Base-by-base conservation (phyloP, 441 rosid species). In the Pelargonium cotyledonis region DNA sequence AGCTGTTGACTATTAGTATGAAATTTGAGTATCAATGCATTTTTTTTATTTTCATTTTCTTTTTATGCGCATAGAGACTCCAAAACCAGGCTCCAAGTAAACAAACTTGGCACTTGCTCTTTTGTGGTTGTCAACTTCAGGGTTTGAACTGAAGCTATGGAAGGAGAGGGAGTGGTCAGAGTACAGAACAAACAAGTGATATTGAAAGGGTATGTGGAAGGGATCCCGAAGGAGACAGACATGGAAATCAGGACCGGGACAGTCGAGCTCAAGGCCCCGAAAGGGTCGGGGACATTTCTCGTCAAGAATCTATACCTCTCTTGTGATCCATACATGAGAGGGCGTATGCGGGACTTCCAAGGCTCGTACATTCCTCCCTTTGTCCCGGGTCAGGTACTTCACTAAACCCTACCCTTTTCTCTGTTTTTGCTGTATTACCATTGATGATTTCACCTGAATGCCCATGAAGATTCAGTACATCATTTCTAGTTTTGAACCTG, bases 271-370 rank as follows among this genome's bases (percentile, higher is more conserved):
- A 73, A 71, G 65, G 78, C 80, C 3, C 82, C 89, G 18, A 68
- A 78, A 51, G 84, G 81, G n/a, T 76, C 81, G 0, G 80, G 75
- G 1, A 80, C 83, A 0, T 47, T 85, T 43, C 64, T 82, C 35
- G 85, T 88, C 63, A 84, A 88, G 83, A 88, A 84, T 76, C 82
- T 86, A 5, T 88, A 79, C 78, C 78, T 88, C 62, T 86, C 93
- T 53, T 88, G 93, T 60, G 90, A 88, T 67, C 90, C 91, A 35
- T 87, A 85, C 82, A 80, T 87, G 87, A 76, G 87, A 38, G 82
- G 78, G 53, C 86, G 89, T 10, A 81, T 86, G 88, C 85, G 85
- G 15, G 14, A 21, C 49, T 76, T 63, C 65, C 73, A 55, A 35
- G 72, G 65, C 53, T 79, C 86, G 40, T 71, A 89, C 44, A 58